Conservation (phyloP, 2,329 filamentous ascomycete species). For the Colletotrichum lupini region DNA sequence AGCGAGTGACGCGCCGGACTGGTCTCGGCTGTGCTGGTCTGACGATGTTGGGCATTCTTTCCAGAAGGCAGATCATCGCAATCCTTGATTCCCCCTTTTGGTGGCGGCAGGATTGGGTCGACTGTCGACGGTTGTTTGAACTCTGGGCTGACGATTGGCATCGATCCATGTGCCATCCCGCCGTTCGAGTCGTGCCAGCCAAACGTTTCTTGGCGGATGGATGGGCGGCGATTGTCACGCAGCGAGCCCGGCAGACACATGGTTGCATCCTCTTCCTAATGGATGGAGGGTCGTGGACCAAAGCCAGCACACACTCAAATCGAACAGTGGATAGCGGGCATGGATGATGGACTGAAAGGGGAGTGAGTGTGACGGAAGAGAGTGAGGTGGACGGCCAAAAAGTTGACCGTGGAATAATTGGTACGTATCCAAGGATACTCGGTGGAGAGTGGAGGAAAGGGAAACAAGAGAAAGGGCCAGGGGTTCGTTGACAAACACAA, state of each 20-base stretch:
- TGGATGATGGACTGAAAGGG: not conserved
- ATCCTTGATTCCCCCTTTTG: not conserved
- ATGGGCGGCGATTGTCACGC: constrained; percentile 7
- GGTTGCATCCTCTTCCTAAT: not conserved
- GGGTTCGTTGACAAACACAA: constrained; percentile 6
- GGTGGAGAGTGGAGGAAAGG: not conserved
- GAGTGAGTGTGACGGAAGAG: not conserved
- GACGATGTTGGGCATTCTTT: constrained; percentile 24
- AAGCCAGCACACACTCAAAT: not conserved
- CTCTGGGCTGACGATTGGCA: constrained; percentile 15
- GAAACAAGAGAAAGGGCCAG: constrained; percentile 1
- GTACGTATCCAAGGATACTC: not conserved
- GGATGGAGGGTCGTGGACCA: not conserved
- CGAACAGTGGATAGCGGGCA: not conserved
- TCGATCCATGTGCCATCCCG: constrained; percentile 9
- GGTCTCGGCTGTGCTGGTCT: constrained; percentile 29
- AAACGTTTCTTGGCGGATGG: constrained; percentile 14
- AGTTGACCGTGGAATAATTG: not conserved
- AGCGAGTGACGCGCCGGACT: constrained; percentile 28
- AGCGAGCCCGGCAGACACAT: not conserved
- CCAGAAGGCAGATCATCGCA: constrained; percentile 23
- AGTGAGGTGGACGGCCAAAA: constrained; percentile 1
- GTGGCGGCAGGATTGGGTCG: constrained; percentile 16
- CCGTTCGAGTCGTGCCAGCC: constrained; percentile 11
- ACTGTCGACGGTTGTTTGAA: not conserved